Percentiles rank a stretch among this genome's conserved stretches.
phyloP scores from a whole-genome alignment of 176 grass and related monocot species.

The Lolium rigidum region DNA sequence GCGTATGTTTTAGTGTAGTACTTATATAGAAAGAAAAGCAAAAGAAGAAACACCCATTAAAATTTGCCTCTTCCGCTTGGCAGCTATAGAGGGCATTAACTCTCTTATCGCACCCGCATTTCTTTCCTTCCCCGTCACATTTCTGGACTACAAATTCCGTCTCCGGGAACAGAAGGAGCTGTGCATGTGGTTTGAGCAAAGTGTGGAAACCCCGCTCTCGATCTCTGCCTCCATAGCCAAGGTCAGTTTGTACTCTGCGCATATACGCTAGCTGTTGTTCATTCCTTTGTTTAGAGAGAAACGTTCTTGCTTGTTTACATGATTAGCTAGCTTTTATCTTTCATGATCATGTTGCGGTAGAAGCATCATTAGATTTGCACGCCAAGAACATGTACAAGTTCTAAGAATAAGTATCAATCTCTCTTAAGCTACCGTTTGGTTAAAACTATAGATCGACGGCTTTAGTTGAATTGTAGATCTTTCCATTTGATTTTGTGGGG shows the following conservation, averaged over 20 bases:
- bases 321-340: not conserved
- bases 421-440: too few species aligned
- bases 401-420: too few species aligned
- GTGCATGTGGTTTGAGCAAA: not conserved
- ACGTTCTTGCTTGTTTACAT: not conserved
- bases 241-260: slow-evolving; percentile 4
- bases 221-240: not conserved
- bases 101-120: not conserved
- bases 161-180: not conserved
- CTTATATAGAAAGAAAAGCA: not conserved
- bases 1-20: too few species aligned
- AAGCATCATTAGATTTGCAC: too few species aligned
- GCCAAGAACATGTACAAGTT: too few species aligned
- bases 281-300: not conserved
- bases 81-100: not conserved
- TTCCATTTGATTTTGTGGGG: too few species aligned
- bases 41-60: not conserved
- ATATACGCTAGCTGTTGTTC: not conserved
- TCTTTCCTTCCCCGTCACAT: not conserved
- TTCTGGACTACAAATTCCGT: not conserved
- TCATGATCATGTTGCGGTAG: too few species aligned
- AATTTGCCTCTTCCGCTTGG: not conserved
- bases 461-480: too few species aligned
- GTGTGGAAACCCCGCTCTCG: not conserved
- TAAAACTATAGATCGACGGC: too few species aligned